These are phyloP conservation scores for Aeminium ludgeri DNA, from an alignment of 495 filamentous ascomycete species.

Conservation along the genomic window DNA sequence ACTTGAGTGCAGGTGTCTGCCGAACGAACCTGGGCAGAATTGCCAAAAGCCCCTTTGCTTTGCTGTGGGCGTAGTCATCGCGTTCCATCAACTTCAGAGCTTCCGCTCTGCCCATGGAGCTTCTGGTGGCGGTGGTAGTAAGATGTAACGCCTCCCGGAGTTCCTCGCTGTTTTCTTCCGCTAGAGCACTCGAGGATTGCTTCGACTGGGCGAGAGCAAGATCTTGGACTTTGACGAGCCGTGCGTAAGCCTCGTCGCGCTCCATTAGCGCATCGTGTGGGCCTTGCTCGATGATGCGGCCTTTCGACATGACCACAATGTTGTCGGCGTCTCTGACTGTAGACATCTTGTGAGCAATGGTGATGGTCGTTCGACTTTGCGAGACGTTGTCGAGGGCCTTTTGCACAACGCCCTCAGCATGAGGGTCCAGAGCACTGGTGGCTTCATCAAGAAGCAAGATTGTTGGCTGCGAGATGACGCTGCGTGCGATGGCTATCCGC, in stretches of 20 bases:
- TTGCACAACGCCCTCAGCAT: conserved; percentile 18
- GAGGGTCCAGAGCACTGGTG: conserved; percentile 19
- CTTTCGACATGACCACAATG: conserved; percentile 18
- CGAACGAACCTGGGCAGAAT: too few species aligned
- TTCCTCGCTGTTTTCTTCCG: conserved; percentile 4
- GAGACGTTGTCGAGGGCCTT: conserved; percentile 15
- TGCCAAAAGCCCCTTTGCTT: background rate
- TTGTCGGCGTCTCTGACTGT: conserved; percentile 20
- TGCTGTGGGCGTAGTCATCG: conserved; percentile 5
- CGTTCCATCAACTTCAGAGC: conserved; percentile 6
- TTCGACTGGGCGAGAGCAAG: conserved; percentile 1
- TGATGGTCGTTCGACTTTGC: conserved; percentile 15
- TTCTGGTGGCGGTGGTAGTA: background rate
- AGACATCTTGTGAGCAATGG: conserved; percentile 21
- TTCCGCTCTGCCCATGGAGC: conserved; percentile 1
- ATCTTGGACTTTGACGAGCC: conserved; percentile 16
- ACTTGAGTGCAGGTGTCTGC: too few species aligned
- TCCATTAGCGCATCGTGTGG: conserved; percentile 16
- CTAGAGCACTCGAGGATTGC: background rate
- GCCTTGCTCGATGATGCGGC: conserved; percentile 19
- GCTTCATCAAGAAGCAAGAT: conserved; percentile 22
- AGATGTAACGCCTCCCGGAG: too few species aligned
- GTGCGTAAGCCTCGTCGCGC: conserved; percentile 15
- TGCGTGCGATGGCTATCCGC: conserved; percentile 20
- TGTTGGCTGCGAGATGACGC: conserved; percentile 17